Conservation (phyloP, 2,329 filamentous ascomycete genomes). For the Sporothrix pallida region DNA sequence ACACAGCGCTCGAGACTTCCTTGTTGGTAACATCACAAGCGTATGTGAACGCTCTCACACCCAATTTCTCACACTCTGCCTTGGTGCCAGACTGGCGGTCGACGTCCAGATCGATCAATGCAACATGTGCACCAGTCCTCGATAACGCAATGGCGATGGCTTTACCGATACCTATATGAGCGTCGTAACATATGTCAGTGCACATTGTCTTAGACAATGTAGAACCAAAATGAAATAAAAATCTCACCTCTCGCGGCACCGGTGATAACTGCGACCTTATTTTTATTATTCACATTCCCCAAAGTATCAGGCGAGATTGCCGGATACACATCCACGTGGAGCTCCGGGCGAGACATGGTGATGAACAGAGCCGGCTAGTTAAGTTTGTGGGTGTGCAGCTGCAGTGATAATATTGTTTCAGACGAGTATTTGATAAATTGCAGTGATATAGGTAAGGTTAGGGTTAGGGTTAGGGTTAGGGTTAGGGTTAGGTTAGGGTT, state of each 20-base stretch:
- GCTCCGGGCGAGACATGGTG: constrained; percentile 1
- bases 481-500: too few species aligned
- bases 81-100: not conserved
- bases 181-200: not conserved
- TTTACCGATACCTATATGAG: not conserved
- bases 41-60: not conserved
- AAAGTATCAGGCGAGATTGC: not conserved
- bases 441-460: too few species aligned
- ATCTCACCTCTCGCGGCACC: not conserved
- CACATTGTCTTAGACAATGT: not conserved
- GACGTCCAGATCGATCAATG: not conserved
- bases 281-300: not conserved
- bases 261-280: not conserved
- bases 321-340: constrained; percentile 10
- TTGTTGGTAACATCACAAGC: not conserved
- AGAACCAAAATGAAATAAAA: constrained; percentile 7
- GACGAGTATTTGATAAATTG: not conserved
- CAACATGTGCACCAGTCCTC: not conserved
- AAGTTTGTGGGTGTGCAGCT: too few species aligned
- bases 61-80: not conserved
- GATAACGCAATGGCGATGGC: not conserved
- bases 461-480: too few species aligned
- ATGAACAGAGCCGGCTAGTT: constrained; percentile 5
- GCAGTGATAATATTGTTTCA: too few species aligned
- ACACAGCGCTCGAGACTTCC: not conserved